phyloP scores from a whole-genome alignment of 768 basidiomycete species.

The Suillus hirtellus region DNA sequence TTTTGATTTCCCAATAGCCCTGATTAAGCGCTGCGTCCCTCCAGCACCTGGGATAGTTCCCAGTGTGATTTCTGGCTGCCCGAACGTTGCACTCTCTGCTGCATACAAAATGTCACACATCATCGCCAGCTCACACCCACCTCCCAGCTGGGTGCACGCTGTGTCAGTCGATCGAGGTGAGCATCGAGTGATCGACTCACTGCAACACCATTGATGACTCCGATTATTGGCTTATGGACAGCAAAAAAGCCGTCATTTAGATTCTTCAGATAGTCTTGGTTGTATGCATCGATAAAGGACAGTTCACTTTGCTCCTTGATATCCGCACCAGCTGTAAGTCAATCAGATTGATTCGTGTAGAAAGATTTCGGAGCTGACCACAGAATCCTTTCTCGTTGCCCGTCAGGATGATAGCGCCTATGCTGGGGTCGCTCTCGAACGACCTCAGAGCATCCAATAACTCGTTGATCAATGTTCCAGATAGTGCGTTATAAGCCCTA shows the following conservation, averaged over 20 bases:
- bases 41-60: constrained; percentile 94
- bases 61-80: constrained; percentile 94
- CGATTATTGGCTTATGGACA: constrained; percentile 88
- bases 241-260: constrained; percentile 44
- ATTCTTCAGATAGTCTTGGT: constrained; percentile 43
- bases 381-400: constrained; percentile 83
- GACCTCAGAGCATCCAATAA: constrained; percentile 72
- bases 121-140: constrained; percentile 94
- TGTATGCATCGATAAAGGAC: constrained; percentile 58
- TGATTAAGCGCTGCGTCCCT: constrained; percentile 88
- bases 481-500: constrained; percentile 84
- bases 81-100: constrained; percentile 84
- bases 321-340: constrained; percentile 79
- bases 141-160: constrained; percentile 69
- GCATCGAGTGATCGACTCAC: constrained; percentile 41
- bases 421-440: constrained; percentile 64
- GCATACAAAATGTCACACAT: constrained; percentile 96
- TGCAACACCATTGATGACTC: constrained; percentile 91
- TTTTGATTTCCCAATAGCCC: constrained; percentile 79
- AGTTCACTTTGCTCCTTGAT: constrained; percentile 96
- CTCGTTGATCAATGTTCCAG: constrained; percentile 72
- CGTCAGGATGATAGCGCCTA: constrained; percentile 89
- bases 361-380: constrained; percentile 13
- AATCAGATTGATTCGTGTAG: neutral
- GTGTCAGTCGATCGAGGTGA: neutral